Evolutionary conservation across 257 asterid species (phyloP), one percentile per base, ranked within the genome.

Genomic region (Agastache rugosa): DNA sequence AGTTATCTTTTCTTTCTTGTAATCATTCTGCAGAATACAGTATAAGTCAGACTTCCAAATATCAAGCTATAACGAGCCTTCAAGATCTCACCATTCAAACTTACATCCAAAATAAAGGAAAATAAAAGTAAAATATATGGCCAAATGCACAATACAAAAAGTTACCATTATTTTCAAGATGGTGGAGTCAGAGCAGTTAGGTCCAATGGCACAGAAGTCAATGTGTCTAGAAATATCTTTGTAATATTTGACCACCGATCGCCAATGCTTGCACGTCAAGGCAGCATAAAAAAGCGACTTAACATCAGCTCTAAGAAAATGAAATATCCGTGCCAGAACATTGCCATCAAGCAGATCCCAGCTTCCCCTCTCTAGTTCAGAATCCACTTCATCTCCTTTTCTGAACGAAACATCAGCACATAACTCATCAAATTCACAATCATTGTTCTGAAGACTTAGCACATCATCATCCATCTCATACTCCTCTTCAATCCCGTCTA

Each of bases 181-280:
- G 69, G 78, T 70, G 71, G 91, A 77, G 76, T 92, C 98, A 6
- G 83, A 77, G 83, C 96, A 91, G 62, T 69, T 84, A 34, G 92
- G 82, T 5, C 90, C 93, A 77, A 86, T 70, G 37, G 90, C 77
- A 23, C 84, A 82, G 55, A 90, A 83, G 88, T 95, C 96, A 72
- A 90, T 89, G 85, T 82, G 97, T 71, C 85, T 87, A 61, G 89
- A 88, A 45, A 85, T 81, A 58, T 80, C 86, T 79, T 87, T 95
- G 86, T 90, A 92, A 62, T 75, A 76, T 75, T 64, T 82, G 66
- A 86, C 86, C 64, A 81, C 90, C 35, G 96, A 87, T 75, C 88
- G 87, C 99, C 99, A 95, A 81, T 78, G 92, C 88, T 84, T 92
- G 89, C 99, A 95, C 75, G 99, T 89, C 90, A 84, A 70, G 72